Evolutionary conservation across 1,284 basidiomycete genomes (phyloP), one percentile per base, ranked within the genome.

Genomic region (Takashimella koratensis): DNA sequence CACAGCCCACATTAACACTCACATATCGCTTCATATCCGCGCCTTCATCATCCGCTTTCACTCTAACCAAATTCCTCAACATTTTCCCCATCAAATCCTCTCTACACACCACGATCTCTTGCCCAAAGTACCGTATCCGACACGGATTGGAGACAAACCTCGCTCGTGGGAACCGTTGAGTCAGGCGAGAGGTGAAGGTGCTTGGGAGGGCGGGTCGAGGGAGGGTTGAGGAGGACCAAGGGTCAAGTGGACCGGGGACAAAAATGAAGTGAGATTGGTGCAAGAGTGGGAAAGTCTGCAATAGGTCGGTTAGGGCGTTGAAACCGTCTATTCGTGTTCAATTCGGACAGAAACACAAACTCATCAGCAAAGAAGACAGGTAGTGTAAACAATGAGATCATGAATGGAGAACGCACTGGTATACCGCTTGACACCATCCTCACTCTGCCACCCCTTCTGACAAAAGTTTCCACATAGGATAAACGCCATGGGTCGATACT

Each of bases 391-490:
- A n/a, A n/a, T n/a, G n/a, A n/a, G n/a, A n/a, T n/a, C n/a, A n/a
- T n/a, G n/a, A n/a, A n/a, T n/a, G n/a, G n/a, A n/a, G n/a, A 3
- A 65, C 78, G 50, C 61, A 87, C 93, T 90, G 77, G 90, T 86
- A 71, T 97, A 98, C 64, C 81, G 79, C 61, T 87, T 84, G 30
- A 94, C 79, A 61, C 90, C 88, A 40, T 86, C 82, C 26, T 83
- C 84, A 53, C 84, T 88, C 2, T 88, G 88, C 74, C 93, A 86
- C 1, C 88, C 87, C 58, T 82, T 82, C 61, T 86, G 89, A 2
- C 87, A 88, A 73, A 98, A 99, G 76, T 96, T 95, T 3, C 96
- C 96, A 64, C 96, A 99, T 26, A 98, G 78, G 19, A 98, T 83
- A 59, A 98, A 88, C 5, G 92, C 81, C 66, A 84, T 90, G 5